Percentiles rank a stretch among this genome's conserved stretches.
These are phyloP conservation scores for Circinella umbellata DNA, from an alignment of 371 early-diverging fungal species.

Conservation along the genomic window DNA sequence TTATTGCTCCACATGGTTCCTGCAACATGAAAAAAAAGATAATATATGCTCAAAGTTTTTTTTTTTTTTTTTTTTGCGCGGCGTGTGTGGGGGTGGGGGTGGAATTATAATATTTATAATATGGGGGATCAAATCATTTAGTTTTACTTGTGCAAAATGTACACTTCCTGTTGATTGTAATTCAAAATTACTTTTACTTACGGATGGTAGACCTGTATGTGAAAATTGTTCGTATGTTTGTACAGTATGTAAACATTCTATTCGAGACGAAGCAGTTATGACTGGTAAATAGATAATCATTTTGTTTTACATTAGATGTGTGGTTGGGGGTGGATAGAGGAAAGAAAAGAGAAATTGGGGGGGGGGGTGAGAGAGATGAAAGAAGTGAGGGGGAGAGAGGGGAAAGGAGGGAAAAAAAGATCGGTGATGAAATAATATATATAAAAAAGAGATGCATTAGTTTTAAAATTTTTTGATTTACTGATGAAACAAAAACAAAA, in stretches of 20 bases:
- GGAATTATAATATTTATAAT: not conserved
- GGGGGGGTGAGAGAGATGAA: not conserved
- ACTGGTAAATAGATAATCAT: slow-evolving; percentile 57
- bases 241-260: slow-evolving; percentile 75
- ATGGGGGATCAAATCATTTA: slow-evolving; percentile 20
- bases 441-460: no score
- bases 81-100: not conserved
- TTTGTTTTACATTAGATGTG: no score
- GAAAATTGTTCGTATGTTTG: slow-evolving; percentile 87
- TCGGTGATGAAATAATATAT: no score
- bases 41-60: not conserved
- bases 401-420: not conserved
- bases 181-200: slow-evolving; percentile 75
- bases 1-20: not conserved
- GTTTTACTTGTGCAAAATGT: slow-evolving; percentile 83
- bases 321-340: no score
- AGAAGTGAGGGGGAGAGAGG: not conserved
- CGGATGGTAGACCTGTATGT: slow-evolving; percentile 84
- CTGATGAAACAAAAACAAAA: not conserved
- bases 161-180: slow-evolving; percentile 72
- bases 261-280: slow-evolving; percentile 87
- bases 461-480: no score
- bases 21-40: no score
- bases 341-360: no score
- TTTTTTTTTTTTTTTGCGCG: not conserved